Evolutionary conservation across 495 filamentous ascomycete species (phyloP), one percentile per base, ranked within the genome.

Genomic region (Viridothelium virens): DNA sequence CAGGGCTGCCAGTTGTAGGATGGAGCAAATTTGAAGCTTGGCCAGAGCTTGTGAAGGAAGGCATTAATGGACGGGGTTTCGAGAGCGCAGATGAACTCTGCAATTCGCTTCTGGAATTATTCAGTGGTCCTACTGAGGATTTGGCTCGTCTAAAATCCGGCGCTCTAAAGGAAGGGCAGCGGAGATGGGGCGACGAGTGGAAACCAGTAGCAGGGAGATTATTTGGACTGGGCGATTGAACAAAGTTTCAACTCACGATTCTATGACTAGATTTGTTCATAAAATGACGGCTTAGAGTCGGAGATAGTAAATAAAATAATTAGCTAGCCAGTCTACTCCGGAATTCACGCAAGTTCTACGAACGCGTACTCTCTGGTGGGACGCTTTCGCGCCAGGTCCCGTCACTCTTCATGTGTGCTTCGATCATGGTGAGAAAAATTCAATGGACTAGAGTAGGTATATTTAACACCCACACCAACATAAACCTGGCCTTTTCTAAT

Each of bases 171-270:
- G 93, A 97, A 74, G 89, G 90, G 31, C 77, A 79, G 64, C 81
- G 85, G 65, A 79, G 95, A 56, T 99, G 94, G 94, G 91, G 96
- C 72, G 91, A 93, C 73, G 91, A 96, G 75, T 99, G 95, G 95
- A 83, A 92, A 79, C 80, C 80, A 33, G 85, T 92, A 64, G 87
- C 90, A 1, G 90, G 87, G 10, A 80, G 81, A 50, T 77, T 95
- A 18, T 78, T 96, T 67, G 87, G 86, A 16, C 76, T 94, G 53
- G 67, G 67, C 16, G 48, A 61, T 67, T 50, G 18, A 67, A 38
- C 46, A 10, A 61, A 59, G 14, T 7, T 59, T 18, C 18, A 33
- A 14, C 5, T 14, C n/a, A 44, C 14, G 41, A 44, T 14, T 44
- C 7, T 44, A 25, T 25, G 25, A 25, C 25, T 25, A 25, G 25